Conservation (phyloP, 257 asterid genomes). For the Coffea eugenioides region DNA sequence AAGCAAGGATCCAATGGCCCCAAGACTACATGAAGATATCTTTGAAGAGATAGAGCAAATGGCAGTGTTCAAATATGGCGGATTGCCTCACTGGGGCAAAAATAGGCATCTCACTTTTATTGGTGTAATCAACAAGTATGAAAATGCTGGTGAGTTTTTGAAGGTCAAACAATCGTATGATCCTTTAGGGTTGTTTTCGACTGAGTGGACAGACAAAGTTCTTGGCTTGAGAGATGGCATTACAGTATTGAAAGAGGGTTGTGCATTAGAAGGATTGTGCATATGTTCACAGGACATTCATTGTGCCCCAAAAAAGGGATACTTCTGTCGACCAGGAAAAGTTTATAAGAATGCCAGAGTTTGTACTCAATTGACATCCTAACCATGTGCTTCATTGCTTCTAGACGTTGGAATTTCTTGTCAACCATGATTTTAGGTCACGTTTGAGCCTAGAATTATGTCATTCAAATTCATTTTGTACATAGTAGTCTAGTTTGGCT, state of each 20-base stretch:
- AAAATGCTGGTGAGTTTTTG: constrained; percentile 27
- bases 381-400: too few species aligned
- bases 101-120: constrained; percentile 55
- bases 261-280: constrained; percentile 68
- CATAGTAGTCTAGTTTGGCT: too few species aligned
- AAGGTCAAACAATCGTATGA: constrained; percentile 39
- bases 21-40: constrained; percentile 48
- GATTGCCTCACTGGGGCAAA: constrained; percentile 76
- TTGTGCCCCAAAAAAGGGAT: constrained; percentile 55
- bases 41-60: constrained; percentile 65
- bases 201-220: constrained; percentile 56
- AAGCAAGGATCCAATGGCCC: constrained; percentile 46
- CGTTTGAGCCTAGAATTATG: too few species aligned
- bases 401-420: too few species aligned
- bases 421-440: too few species aligned
- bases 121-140: constrained; percentile 47
- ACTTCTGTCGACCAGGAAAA: constrained; percentile 40
- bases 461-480: too few species aligned
- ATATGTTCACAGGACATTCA: constrained; percentile 54
- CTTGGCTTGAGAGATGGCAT: constrained; percentile 44
- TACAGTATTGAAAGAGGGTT: constrained; percentile 37
- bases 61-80: constrained; percentile 56
- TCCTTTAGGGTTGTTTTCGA: constrained; percentile 51
- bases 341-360: too few species aligned
- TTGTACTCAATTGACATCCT: too few species aligned